phyloP scores from a whole-genome alignment of 805 yeast genomes.

The Candida caryicola region DNA sequence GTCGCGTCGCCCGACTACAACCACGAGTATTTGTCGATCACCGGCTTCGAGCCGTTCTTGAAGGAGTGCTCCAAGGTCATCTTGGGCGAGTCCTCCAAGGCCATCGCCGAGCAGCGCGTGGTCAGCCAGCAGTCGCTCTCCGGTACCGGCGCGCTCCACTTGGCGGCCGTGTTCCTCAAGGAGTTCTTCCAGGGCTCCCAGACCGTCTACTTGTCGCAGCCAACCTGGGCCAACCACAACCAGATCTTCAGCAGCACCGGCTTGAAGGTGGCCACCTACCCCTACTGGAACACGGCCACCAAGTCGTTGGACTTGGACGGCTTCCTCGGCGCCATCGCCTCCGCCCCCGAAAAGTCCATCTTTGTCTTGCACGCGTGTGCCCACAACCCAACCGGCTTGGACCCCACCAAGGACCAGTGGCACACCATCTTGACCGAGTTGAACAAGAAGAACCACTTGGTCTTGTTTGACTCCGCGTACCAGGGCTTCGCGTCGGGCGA shows the following conservation, averaged over 20 bases:
- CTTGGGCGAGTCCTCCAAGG: conserved; percentile 58
- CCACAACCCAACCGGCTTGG: conserved; percentile 97
- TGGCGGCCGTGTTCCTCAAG: conserved; percentile 71
- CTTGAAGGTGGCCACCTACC: conserved; percentile 63
- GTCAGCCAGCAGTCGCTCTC: conserved; percentile 75
- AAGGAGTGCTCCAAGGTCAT: conserved; percentile 71
- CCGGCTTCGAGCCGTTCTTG: conserved; percentile 70
- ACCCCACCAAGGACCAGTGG: conserved; percentile 88
- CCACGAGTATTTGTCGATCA: conserved; percentile 86
- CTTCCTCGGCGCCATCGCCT: conserved; percentile 55
- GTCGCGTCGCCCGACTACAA: conserved; percentile 59
- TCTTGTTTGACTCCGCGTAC: conserved; percentile 90
- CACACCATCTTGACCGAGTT: conserved; percentile 59
- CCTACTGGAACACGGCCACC: conserved; percentile 78
- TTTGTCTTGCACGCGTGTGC: conserved; percentile 93
- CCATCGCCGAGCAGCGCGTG: conserved; percentile 45
- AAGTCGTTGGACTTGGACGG: conserved; percentile 74
- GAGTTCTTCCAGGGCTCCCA: conserved; percentile 45
- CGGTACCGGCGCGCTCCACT: conserved; percentile 89
- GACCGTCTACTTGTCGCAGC: conserved; percentile 70
- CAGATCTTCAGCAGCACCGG: conserved; percentile 77
- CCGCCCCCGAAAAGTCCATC: conserved; percentile 73
- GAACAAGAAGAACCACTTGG: conserved; percentile 62
- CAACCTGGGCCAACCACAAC: conserved; percentile 98
- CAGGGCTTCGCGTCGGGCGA: conserved; percentile 96